phyloP scores from a whole-genome alignment of 257 asterid species.

The Linaria vulgaris region DNA sequence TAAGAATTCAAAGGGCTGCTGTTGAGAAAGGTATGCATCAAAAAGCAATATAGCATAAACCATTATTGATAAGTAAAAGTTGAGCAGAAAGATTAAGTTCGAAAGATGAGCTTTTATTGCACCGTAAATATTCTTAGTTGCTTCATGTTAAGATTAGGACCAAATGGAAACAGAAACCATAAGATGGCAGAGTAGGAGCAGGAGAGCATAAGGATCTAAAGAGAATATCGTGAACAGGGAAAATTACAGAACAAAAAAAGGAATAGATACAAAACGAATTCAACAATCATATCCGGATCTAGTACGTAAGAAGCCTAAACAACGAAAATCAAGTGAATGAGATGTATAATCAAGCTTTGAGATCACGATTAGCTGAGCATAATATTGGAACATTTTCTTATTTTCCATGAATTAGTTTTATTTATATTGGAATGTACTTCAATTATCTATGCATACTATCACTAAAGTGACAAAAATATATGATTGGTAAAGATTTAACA shows the following conservation, averaged over 20 bases:
- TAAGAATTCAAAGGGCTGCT: conserved; percentile 16
- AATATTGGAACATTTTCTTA: conserved; percentile 4
- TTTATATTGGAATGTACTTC: background rate
- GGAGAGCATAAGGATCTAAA: background rate
- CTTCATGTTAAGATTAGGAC: conserved; percentile 11
- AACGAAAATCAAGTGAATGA: conserved; percentile 9
- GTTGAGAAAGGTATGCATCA: background rate
- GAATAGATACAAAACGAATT: no score
- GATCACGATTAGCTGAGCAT: background rate
- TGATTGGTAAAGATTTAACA: no score
- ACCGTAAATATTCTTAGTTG: conserved; percentile 6
- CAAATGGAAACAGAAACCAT: conserved; percentile 12
- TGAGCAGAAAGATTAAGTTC: background rate
- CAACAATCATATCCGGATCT: no score
- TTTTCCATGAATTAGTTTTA: conserved; percentile 12
- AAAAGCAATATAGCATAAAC: conserved; percentile 4
- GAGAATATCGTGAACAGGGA: background rate
- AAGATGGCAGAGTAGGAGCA: background rate
- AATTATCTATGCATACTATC: background rate
- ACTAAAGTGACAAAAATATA: background rate
- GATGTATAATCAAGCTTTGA: conserved; percentile 4
- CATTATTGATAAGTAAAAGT: conserved; percentile 13
- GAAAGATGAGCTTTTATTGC: background rate
- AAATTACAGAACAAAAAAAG: background rate
- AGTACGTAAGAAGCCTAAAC: background rate